phyloP scores from a whole-genome alignment of 495 filamentous ascomycete genomes.

The Cercophora samala region DNA sequence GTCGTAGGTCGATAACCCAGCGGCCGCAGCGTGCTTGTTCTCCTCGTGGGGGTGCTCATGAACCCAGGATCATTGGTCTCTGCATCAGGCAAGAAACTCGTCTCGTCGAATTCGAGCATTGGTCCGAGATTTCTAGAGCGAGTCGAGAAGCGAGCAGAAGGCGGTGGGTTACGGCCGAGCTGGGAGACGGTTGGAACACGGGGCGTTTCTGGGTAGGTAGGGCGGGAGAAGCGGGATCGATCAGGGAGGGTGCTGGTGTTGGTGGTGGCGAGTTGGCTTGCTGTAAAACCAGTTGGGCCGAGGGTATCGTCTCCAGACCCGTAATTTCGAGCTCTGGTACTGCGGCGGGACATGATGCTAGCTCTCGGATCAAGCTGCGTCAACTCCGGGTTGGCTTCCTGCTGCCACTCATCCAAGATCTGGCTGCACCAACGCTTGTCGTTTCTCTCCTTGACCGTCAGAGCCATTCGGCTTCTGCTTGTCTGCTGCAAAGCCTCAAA shows the following conservation, averaged over 20 bases:
- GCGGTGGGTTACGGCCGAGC: background rate
- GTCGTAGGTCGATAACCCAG: conserved; percentile 26
- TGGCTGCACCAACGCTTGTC: conserved; percentile 21
- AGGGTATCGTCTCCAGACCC: conserved; percentile 8
- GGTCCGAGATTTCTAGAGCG: conserved; percentile 18
- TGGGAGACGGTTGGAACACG: background rate
- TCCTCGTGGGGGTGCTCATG: conserved; percentile 35
- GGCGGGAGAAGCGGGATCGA: background rate
- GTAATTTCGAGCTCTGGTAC: conserved; percentile 17
- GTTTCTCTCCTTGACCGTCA: conserved; percentile 26
- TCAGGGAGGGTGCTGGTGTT: background rate
- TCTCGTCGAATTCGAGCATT: conserved; percentile 34
- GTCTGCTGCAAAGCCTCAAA: conserved; percentile 30
- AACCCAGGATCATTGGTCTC: conserved; percentile 27
- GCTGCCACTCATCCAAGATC: conserved; percentile 30
- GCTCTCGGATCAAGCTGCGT: conserved; percentile 15
- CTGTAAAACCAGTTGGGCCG: conserved; percentile 5
- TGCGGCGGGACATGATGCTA: conserved; percentile 26
- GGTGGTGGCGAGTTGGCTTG: conserved; percentile 14
- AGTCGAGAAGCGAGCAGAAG: background rate
- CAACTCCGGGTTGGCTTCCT: conserved; percentile 20
- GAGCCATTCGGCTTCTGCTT: conserved; percentile 21
- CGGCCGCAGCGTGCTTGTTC: conserved; percentile 23
- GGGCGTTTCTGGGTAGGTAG: background rate
- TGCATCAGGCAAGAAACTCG: conserved; percentile 14